Percentiles rank a stretch among this genome's conserved stretches.
Conservation (phyloP, 352 stramenopile genomes). For the Phytophthora ramorum region DNA sequence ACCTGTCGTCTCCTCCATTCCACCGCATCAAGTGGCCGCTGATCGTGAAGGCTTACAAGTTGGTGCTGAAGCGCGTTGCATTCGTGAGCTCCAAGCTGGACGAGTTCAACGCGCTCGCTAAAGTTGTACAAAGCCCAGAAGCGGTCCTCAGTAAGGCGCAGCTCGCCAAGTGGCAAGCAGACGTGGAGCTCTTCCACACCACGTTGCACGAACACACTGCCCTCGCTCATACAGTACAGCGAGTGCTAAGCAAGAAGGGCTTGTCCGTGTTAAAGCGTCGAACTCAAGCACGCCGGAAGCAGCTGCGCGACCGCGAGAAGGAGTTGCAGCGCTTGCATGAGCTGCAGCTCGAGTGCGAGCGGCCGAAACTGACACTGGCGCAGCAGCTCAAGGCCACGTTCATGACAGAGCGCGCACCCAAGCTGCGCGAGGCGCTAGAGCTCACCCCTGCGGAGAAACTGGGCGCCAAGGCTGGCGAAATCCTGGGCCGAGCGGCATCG, state of each 20-base stretch:
- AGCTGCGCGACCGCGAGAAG: conserved; percentile 57
- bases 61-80: conserved; percentile 42
- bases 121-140: conserved; percentile 52
- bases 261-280: conserved; percentile 45
- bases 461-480: conserved; percentile 42
- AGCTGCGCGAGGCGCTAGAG: conserved; percentile 61
- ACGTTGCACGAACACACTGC: conserved; percentile 36
- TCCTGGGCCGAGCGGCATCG: conserved; percentile 50
- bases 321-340: conserved; percentile 54
- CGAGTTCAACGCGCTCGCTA: conserved; percentile 63
- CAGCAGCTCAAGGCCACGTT: conserved; percentile 64
- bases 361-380: conserved; percentile 46
- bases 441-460: conserved; percentile 63
- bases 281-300: conserved; percentile 46
- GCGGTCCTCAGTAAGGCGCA: conserved; percentile 56
- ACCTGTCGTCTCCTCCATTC: conserved; percentile 64
- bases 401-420: conserved; percentile 51
- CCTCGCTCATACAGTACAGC: conserved; percentile 40
- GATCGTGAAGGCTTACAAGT: conserved; percentile 59
- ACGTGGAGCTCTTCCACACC: conserved; percentile 47
- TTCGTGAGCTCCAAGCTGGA: conserved; percentile 69
- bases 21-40: conserved; percentile 56
- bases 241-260: conserved; percentile 62
- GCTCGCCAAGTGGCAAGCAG: conserved; percentile 55
- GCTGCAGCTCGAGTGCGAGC: conserved; percentile 48